Conservation (phyloP, 192 early-diverging fungal species). For the Pilaira anomala region DNA sequence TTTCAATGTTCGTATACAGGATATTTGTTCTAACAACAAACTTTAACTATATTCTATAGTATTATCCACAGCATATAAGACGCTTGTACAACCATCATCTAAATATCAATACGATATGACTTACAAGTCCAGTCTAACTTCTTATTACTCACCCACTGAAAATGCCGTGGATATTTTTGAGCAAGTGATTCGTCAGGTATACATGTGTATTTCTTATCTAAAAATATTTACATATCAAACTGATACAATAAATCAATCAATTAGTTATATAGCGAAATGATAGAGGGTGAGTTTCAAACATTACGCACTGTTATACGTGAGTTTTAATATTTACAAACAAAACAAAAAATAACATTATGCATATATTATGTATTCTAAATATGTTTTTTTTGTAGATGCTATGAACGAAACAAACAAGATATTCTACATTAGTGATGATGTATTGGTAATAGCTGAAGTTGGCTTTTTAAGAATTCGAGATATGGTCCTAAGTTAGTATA, state of each 20-base stretch:
- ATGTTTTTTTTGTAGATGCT: slow-evolving; percentile 33
- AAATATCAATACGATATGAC: slow-evolving; percentile 50
- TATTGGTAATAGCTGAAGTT: too few species aligned
- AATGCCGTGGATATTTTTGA: slow-evolving; percentile 44
- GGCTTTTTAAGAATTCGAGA: too few species aligned
- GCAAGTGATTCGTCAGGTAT: slow-evolving; percentile 49
- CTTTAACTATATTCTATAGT: slow-evolving; percentile 25
- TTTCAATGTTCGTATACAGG: slow-evolving; percentile 47
- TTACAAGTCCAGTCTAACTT: slow-evolving; percentile 11
- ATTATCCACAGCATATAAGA: slow-evolving; percentile 49
- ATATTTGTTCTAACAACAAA: slow-evolving; percentile 1
- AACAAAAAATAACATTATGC: neutral
- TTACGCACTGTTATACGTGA: slow-evolving; percentile 55
- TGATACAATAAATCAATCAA: neutral
- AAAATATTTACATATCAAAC: neutral
- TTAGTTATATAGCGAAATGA: slow-evolving; percentile 50
- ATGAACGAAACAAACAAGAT: slow-evolving; percentile 39
- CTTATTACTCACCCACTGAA: slow-evolving; percentile 20
- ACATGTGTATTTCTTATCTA: neutral
- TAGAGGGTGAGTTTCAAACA: slow-evolving; percentile 58
- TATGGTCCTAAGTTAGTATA: too few species aligned
- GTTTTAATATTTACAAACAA: slow-evolving; percentile 7
- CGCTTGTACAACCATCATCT: slow-evolving; percentile 47
- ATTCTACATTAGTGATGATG: slow-evolving; percentile 38
- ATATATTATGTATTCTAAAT: slow-evolving; percentile 9